Evolutionary conservation across 2,329 filamentous ascomycete genomes (phyloP), one percentile per base, ranked within the genome.

Genomic region (Ophiostoma australiae): DNA sequence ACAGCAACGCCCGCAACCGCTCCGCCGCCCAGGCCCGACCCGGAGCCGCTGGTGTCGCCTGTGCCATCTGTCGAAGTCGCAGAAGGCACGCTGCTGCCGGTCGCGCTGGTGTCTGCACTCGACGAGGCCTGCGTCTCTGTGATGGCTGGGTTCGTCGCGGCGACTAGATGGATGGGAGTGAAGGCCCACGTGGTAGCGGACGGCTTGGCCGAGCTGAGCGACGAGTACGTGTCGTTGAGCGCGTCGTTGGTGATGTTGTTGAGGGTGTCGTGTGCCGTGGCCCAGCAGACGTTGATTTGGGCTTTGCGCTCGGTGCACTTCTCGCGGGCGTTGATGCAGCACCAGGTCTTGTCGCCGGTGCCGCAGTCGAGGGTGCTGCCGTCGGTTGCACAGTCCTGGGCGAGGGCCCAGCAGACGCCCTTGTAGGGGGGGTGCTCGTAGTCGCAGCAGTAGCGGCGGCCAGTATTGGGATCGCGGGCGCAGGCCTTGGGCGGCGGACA

Each of bases 231-330:
- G 27, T 71, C 23, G 69, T 74, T 70, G 61, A 75, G 72, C 8
- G 33, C 63, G 3, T 39, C 44, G 20, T 39, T 33, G 67, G 69
- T 69, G 70, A 75, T 73, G 63, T 75, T 73, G 52, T 61, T 72
- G 35, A 75, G 72, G 4, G 69, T 69, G 72, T 75, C 72, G 70
- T 72, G 66, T 11, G 31, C 31, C 15, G 44, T 70, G 70, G 70
- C 70, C 74, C 74, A 75, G 71, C 74, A 75, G 70, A 75, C 71
- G 69, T 74, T 73, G 70, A 74, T 70, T 65, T 75, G 74, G 69
- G 61, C 69, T 5, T 15, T 63, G 37, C 69, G 27, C 20, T 61
- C 20, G 3, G 73, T 75, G 69, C 74, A 75, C 2, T 41, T 20
- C n/a, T 75, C 73, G 5, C 65, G 69, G 27, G 48, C 55, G 66